A percentile compares a stretch with the other conserved stretches of the same genome.
phyloP scores from a whole-genome alignment of 495 filamentous ascomycete genomes.

The Jackrogersella minutella region DNA sequence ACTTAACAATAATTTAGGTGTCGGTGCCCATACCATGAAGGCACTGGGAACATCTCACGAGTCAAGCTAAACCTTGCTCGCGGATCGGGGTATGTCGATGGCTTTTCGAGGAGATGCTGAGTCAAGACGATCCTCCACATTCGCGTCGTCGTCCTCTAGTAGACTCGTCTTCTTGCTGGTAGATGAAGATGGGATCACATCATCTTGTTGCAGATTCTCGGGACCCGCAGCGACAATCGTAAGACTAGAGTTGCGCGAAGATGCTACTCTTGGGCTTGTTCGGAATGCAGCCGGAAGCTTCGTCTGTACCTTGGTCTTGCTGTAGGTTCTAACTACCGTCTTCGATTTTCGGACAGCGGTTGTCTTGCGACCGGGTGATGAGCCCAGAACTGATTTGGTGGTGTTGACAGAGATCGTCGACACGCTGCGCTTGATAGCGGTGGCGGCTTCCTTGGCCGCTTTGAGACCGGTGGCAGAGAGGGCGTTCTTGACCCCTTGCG shows the following conservation, averaged over 20 bases:
- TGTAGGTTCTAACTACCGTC: constrained; percentile 40
- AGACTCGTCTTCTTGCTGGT: constrained; percentile 12
- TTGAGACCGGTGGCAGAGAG: constrained; percentile 41
- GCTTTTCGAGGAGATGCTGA: constrained; percentile 19
- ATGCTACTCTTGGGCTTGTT: constrained; percentile 35
- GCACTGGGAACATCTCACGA: constrained; percentile 4
- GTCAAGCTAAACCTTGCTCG: constrained; percentile 28
- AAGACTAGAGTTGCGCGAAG: constrained; percentile 37
- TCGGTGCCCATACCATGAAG: not conserved
- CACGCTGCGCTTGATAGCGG: constrained; percentile 48
- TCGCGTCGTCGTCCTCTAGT: not conserved
- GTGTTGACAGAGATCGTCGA: constrained; percentile 50
- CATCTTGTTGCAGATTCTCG: constrained; percentile 11
- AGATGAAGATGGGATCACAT: not conserved
- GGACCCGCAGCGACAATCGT: constrained; percentile 34
- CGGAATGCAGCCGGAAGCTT: constrained; percentile 28
- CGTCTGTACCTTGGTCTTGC: constrained; percentile 40
- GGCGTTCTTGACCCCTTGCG: constrained; percentile 39
- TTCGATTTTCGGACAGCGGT: constrained; percentile 42
- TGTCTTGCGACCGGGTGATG: constrained; percentile 31
- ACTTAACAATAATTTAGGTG: not conserved
- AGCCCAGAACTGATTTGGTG: constrained; percentile 43
- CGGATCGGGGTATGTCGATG: constrained; percentile 24
- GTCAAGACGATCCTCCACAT: not conserved
- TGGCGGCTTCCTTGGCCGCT: constrained; percentile 41